Percentiles rank a stretch among this genome's conserved stretches.
phyloP scores from a whole-genome alignment of 495 filamentous ascomycete genomes.

The Bathelium albidoporum region DNA sequence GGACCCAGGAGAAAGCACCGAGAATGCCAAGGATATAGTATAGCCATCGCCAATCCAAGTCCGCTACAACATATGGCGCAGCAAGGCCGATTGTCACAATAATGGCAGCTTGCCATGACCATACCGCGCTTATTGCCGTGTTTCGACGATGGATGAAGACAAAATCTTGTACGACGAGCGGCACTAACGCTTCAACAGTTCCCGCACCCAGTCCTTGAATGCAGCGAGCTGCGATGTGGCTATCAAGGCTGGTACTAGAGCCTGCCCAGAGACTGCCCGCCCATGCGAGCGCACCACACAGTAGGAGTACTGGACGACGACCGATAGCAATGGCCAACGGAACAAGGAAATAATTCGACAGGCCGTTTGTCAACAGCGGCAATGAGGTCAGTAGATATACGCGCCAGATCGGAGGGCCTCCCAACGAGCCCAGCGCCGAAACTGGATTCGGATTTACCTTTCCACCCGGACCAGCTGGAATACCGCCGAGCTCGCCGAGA shows the following conservation, averaged over 20 bases:
- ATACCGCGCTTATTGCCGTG: constrained; percentile 19
- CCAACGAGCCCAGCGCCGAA: neutral
- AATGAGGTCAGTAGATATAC: constrained; percentile 20
- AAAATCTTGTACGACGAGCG: constrained; percentile 23
- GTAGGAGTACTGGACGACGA: constrained; percentile 21
- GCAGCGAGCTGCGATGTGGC: constrained; percentile 17
- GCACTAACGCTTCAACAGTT: constrained; percentile 23
- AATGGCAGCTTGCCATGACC: constrained; percentile 21
- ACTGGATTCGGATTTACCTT: neutral
- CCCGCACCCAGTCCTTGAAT: constrained; percentile 23
- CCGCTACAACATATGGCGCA: constrained; percentile 17
- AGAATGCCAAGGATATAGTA: constrained; percentile 22
- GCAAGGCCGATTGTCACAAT: constrained; percentile 18
- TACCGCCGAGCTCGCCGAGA: constrained; percentile 16
- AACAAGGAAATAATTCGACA: constrained; percentile 22
- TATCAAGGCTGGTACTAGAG: constrained; percentile 15
- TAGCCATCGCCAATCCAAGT: constrained; percentile 23
- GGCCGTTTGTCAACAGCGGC: constrained; percentile 19
- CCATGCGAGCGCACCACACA: constrained; percentile 21
- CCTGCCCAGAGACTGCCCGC: constrained; percentile 22
- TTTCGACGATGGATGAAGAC: constrained; percentile 25
- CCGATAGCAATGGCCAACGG: constrained; percentile 24
- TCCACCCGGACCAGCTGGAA: constrained; percentile 7
- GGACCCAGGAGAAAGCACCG: constrained; percentile 17
- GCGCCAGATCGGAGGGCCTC: constrained; percentile 16